These are phyloP conservation scores for Aspergillus viridinutans DNA, from an alignment of 2,329 filamentous ascomycete genomes.

Conservation along the genomic window DNA sequence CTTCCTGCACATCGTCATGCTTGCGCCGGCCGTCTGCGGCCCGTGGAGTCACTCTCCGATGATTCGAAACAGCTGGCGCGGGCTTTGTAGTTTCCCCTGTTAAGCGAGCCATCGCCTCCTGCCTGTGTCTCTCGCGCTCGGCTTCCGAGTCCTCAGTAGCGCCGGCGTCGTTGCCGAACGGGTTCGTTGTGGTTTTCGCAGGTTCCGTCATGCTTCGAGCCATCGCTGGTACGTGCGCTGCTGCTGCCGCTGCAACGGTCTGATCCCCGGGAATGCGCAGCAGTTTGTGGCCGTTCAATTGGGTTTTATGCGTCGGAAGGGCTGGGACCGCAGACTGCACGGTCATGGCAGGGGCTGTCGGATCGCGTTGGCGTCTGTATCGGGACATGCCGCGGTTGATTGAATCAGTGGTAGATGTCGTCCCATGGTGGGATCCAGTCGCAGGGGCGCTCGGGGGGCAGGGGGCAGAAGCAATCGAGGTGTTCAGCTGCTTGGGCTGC, in stretches of 20 bases:
- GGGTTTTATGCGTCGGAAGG: constrained; percentile 5
- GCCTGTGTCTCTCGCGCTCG: constrained; percentile 23
- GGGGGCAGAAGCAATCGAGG: constrained; percentile 8
- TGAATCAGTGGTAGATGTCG: constrained; percentile 6
- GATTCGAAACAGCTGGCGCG: constrained; percentile 4
- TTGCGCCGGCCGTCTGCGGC: neutral
- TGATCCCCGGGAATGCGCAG: neutral
- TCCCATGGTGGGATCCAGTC: constrained; percentile 6
- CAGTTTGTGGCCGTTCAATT: neutral
- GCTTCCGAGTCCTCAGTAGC: constrained; percentile 11
- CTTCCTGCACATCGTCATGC: neutral
- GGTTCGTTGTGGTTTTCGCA: neutral
- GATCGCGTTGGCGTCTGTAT: constrained; percentile 27
- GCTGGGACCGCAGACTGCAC: constrained; percentile 7
- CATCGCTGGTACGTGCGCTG: neutral
- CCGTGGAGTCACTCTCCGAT: constrained; percentile 8
- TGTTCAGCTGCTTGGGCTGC: constrained; percentile 24
- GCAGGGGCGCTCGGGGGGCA: constrained; percentile 15
- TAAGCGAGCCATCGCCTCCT: constrained; percentile 33
- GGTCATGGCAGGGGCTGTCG: constrained; percentile 11
- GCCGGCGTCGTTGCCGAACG: neutral
- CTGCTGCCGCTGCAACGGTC: neutral
- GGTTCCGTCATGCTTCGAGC: neutral
- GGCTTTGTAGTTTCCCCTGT: constrained; percentile 21
- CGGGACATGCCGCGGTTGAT: constrained; percentile 33